A percentile compares a stretch with the other conserved stretches of the same genome.
These are phyloP conservation scores for Arachnomyces sp. DNA, from an alignment of 2,329 filamentous ascomycete genomes.

Conservation along the genomic window DNA sequence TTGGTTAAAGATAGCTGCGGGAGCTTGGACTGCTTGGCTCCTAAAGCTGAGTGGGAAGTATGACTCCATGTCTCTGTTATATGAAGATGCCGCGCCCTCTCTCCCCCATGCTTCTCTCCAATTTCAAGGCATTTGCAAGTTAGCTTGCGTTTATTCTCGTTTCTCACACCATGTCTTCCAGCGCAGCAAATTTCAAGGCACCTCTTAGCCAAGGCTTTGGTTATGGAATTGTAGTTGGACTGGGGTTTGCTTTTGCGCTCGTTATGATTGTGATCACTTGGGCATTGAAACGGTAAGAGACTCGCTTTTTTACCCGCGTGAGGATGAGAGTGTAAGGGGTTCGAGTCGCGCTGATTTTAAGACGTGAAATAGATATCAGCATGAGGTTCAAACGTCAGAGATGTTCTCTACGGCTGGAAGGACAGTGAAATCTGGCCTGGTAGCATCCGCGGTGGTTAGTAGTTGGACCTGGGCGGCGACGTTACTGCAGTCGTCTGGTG, in stretches of 20 bases:
- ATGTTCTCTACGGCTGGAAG: slow-evolving; percentile 86
- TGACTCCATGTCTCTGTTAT: no score
- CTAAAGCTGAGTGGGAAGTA: no score
- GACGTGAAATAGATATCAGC: slow-evolving; percentile 47
- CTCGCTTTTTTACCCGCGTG: neutral
- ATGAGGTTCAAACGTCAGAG: slow-evolving; percentile 76
- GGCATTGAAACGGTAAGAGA: slow-evolving; percentile 52
- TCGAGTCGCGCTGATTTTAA: neutral
- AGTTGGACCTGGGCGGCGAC: slow-evolving; percentile 93
- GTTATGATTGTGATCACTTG: slow-evolving; percentile 68
- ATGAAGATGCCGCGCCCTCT: no score
- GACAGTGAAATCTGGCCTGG: slow-evolving; percentile 80
- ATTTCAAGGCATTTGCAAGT: no score
- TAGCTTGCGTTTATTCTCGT: no score
- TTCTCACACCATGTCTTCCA: no score
- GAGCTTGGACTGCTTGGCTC: no score
- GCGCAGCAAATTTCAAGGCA: slow-evolving; percentile 17
- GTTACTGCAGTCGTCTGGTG: slow-evolving; percentile 67
- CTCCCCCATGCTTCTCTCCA: no score
- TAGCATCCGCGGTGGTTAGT: slow-evolving; percentile 81
- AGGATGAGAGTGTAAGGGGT: neutral
- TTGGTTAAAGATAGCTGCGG: no score
- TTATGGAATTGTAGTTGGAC: slow-evolving; percentile 68
- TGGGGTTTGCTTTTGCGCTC: slow-evolving; percentile 66
- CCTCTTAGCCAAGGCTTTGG: slow-evolving; percentile 53